These are phyloP conservation scores for Rhodamnia argentea DNA, from an alignment of 345 rosid genomes.

Conservation along the genomic window DNA sequence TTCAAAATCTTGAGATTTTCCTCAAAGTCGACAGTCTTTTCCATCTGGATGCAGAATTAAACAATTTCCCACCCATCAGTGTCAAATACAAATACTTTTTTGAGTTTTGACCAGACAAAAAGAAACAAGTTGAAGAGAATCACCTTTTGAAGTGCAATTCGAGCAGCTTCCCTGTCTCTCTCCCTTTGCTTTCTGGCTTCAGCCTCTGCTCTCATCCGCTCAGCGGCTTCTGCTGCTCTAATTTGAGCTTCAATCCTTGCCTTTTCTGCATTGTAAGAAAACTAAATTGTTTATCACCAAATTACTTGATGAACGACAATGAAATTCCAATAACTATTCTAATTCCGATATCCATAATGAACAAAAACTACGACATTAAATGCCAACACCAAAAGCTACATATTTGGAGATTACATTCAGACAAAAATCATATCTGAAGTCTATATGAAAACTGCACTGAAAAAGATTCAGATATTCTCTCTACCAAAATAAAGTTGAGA, in stretches of 20 bases:
- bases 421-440: background rate
- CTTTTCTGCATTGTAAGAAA: conserved; percentile 33
- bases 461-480: background rate
- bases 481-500: background rate
- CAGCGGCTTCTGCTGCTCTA: conserved; percentile 52
- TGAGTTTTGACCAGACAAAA: background rate
- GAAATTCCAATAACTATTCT: background rate
- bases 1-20: conserved; percentile 25
- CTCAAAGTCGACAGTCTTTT: conserved; percentile 38
- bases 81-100: background rate
- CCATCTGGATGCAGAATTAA: conserved; percentile 31
- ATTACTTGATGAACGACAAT: background rate
- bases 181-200: conserved; percentile 52
- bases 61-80: background rate
- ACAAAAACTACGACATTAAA: background rate
- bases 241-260: conserved; percentile 69
- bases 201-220: conserved; percentile 29
- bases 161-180: conserved; percentile 65
- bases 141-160: conserved; percentile 56
- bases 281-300: background rate
- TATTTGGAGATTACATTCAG: background rate
- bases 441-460: background rate
- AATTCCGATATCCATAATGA: background rate
- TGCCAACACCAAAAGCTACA: background rate
- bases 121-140: background rate